Conservation (phyloP, 1,284 basidiomycete genomes). For the Leccinum holopus region DNA sequence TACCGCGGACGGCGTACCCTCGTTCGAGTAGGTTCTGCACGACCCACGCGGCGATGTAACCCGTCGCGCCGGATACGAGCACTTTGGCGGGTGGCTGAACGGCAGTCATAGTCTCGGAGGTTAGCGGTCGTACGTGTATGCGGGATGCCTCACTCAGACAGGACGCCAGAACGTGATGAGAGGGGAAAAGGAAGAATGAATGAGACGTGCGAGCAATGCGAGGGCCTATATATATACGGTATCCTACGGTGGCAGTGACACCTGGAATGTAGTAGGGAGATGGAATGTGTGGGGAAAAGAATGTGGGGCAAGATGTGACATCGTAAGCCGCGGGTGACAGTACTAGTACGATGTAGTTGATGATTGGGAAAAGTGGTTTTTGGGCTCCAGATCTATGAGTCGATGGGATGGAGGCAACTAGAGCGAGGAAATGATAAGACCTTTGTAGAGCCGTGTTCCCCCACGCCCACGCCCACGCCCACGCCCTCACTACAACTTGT, state of each 20-base stretch:
- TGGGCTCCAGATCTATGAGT: too few relatives aligned
- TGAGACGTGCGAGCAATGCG: too few relatives aligned
- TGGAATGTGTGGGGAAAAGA: too few relatives aligned
- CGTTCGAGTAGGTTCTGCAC: neutral
- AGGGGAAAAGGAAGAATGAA: too few relatives aligned
- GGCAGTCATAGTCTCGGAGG: neutral
- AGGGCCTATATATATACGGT: too few relatives aligned
- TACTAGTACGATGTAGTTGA: neutral
- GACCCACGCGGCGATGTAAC: neutral
- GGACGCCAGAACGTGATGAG: too few relatives aligned
- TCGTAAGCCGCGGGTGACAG: too few relatives aligned
- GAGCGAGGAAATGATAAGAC: neutral
- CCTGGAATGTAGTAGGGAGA: too few relatives aligned
- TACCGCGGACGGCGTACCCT: neutral
- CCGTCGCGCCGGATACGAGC: neutral
- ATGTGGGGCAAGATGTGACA: too few relatives aligned
- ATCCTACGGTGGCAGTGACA: too few relatives aligned
- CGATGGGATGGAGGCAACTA: neutral
- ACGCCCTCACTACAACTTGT: too few relatives aligned
- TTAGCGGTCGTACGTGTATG: neutral
- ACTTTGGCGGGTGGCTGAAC: neutral
- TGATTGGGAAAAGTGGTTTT: neutral
- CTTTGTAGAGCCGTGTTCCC: neutral
- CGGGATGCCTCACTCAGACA: too few relatives aligned
- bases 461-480: neutral